Percentiles rank a stretch among this genome's conserved stretches.
These are phyloP conservation scores for Xylaria telfairii DNA, from an alignment of 495 filamentous ascomycete genomes.

Conservation along the genomic window DNA sequence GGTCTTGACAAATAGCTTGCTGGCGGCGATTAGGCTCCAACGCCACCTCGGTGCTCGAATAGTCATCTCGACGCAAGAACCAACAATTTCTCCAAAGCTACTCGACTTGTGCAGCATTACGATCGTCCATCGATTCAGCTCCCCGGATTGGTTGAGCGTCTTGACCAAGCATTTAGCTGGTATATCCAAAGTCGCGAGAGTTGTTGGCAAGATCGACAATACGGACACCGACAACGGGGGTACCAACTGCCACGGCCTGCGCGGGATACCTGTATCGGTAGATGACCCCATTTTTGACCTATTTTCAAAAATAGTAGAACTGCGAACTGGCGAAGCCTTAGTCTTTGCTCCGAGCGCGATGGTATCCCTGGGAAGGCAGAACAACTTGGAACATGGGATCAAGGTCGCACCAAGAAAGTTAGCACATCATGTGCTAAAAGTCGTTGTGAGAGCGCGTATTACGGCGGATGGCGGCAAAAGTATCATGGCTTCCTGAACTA, in stretches of 20 bases:
- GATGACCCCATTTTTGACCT: conserved; percentile 37
- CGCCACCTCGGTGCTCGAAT: conserved; percentile 71
- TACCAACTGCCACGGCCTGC: background rate
- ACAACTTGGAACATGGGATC: background rate
- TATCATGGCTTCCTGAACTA: conserved; percentile 46
- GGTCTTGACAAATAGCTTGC: conserved; percentile 68
- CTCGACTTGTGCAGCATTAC: conserved; percentile 76
- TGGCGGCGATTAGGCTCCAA: conserved; percentile 70
- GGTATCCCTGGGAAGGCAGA: conserved; percentile 42
- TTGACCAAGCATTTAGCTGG: conserved; percentile 69
- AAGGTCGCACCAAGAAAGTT: conserved; percentile 41
- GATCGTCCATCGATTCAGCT: conserved; percentile 76
- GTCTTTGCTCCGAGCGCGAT: conserved; percentile 69
- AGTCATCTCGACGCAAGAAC: conserved; percentile 80
- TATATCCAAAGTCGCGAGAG: conserved; percentile 34
- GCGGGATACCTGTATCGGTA: background rate
- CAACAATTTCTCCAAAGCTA: conserved; percentile 71
- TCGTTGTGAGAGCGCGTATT: conserved; percentile 56
- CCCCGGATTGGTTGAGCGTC: conserved; percentile 69
- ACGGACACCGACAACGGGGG: background rate
- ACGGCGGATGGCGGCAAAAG: conserved; percentile 66
- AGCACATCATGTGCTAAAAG: conserved; percentile 55
- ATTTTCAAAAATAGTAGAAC: conserved; percentile 62
- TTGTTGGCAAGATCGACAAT: conserved; percentile 31
- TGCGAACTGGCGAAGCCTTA: conserved; percentile 68